Conservation (phyloP, 2,329 filamentous ascomycete species). For the Hymenoscyphus infarciens region DNA sequence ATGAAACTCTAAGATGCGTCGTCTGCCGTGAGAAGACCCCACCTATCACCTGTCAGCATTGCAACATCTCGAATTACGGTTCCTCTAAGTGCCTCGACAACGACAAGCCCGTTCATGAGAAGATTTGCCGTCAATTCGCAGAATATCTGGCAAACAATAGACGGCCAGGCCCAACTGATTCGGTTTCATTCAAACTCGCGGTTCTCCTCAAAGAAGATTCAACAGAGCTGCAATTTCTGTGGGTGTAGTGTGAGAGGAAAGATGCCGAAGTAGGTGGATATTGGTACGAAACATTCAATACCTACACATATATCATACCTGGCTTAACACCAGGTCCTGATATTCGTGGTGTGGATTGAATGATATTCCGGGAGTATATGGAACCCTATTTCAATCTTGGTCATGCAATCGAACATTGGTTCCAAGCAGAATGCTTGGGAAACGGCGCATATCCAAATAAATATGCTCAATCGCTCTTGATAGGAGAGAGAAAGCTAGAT, state of each 20-base stretch:
- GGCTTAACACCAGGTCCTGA: too few species aligned
- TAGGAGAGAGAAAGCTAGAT: background rate
- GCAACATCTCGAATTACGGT: background rate
- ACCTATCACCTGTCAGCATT: too few species aligned
- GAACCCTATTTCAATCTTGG: background rate
- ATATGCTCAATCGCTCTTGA: background rate
- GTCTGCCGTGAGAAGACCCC: too few species aligned
- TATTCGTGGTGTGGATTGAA: too few species aligned
- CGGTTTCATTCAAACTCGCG: background rate
- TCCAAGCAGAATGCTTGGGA: background rate
- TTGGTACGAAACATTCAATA: background rate
- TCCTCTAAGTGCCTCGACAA: background rate
- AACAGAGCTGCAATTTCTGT: background rate
- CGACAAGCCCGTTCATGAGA: background rate
- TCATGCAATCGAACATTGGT: background rate
- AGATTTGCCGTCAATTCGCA: background rate
- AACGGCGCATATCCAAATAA: background rate
- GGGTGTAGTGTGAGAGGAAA: background rate
- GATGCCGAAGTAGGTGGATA: background rate
- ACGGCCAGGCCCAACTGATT: background rate
- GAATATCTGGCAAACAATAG: background rate
- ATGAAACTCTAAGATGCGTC: too few species aligned
- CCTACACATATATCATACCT: background rate
- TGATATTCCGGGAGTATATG: too few species aligned
- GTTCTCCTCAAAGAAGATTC: background rate